Conservation (phyloP, 2,329 filamentous ascomycete genomes). For the Arthroderma uncinatum region DNA sequence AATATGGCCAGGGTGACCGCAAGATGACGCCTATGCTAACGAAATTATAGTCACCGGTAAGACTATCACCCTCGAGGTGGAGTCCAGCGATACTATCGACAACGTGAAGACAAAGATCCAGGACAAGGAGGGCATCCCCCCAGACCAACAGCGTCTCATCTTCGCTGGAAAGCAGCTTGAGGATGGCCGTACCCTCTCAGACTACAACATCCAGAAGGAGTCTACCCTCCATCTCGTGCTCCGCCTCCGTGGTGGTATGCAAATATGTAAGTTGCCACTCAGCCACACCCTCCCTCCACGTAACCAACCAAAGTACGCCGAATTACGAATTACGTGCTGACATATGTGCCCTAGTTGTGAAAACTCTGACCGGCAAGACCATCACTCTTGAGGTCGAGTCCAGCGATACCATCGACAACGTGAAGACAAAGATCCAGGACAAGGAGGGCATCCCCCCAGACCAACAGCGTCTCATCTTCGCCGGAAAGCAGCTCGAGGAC, state of each 20-base stretch:
- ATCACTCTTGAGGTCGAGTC: conserved; percentile 57
- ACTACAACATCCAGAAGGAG: conserved; percentile 49
- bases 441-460: conserved; percentile 96
- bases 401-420: conserved; percentile 87
- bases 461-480: conserved; percentile 92
- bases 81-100: conserved; percentile 40
- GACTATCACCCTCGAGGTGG: conserved; percentile 43
- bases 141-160: conserved; percentile 48
- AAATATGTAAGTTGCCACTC: conserved; percentile 45
- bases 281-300: too few relatives aligned
- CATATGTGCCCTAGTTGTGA: conserved; percentile 35
- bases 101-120: conserved; percentile 50
- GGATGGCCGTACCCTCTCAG: conserved; percentile 45
- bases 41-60: conserved; percentile 46
- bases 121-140: conserved; percentile 50
- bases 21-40: conserved; percentile 11
- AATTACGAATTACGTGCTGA: conserved; percentile 13
- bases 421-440: conserved; percentile 94
- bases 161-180: conserved; percentile 50
- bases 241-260: conserved; percentile 55
- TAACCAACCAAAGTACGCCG: background rate
- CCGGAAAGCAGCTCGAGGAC: conserved; percentile 92
- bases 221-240: conserved; percentile 65
- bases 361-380: conserved; percentile 52
- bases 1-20: conserved; percentile 26